Evolutionary conservation across 2,329 filamentous ascomycete species (phyloP).

Genomic region (Ceratocystis ficicola): DNA sequence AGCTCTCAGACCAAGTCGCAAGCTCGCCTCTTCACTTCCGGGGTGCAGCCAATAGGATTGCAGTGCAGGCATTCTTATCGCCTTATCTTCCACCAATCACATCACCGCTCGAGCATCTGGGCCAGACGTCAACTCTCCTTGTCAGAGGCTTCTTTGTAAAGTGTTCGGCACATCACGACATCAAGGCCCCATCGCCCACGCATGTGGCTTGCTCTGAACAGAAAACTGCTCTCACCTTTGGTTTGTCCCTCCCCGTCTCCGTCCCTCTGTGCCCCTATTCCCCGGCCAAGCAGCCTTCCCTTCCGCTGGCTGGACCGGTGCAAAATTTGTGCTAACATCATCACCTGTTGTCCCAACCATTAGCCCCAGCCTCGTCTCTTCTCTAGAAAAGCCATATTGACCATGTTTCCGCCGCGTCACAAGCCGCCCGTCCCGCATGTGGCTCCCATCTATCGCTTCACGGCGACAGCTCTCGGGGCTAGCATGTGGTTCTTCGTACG

Average conservation of each 20-base stretch:
- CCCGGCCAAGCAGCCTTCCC: too few relatives aligned
- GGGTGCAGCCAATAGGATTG: too few relatives aligned
- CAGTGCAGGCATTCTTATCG: background rate
- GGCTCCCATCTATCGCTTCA: slow-evolving; percentile 62
- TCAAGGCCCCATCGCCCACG: too few relatives aligned
- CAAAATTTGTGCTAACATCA: background rate
- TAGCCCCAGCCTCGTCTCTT: background rate
- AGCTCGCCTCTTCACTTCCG: too few relatives aligned
- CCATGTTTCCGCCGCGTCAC: slow-evolving; percentile 19
- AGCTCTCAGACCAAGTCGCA: background rate
- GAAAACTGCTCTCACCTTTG: too few relatives aligned
- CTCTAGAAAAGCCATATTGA: background rate
- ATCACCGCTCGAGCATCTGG: background rate
- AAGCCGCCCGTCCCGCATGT: slow-evolving; percentile 38
- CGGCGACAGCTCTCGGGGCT: slow-evolving; percentile 75
- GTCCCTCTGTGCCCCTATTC: too few relatives aligned
- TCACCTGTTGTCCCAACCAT: background rate
- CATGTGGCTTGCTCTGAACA: too few relatives aligned
- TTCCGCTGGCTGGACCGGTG: too few relatives aligned
- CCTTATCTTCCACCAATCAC: background rate
- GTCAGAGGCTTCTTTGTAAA: too few relatives aligned
- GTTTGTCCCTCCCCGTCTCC: too few relatives aligned
- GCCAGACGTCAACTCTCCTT: too few relatives aligned
- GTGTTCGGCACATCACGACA: too few relatives aligned
- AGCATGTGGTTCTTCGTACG: slow-evolving; percentile 99